Base-by-base conservation (phyloP, 306 rosid species). In the Sophora flavescens region DNA sequence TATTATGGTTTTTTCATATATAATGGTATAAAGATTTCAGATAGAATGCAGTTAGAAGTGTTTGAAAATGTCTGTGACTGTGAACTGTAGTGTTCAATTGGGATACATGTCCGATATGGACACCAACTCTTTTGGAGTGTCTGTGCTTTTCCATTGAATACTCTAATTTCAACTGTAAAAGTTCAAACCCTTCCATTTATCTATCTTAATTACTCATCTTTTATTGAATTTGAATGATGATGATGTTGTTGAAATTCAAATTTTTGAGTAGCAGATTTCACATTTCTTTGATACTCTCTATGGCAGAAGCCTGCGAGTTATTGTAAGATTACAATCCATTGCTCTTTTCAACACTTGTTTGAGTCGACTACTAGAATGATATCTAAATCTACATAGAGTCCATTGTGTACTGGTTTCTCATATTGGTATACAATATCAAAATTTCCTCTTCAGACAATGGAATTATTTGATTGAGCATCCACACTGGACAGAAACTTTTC, bases 401-500 rank as follows among this genome's bases (percentile, higher is more conserved):
- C 52, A 69, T 76, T 82, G 30, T 71, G 52, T 63, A 6, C 44
- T 41, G 42, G 13, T 41, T 57, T 48, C 51, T 70, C 18, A 53
- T 42, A 18, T 70, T 61, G 70, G 8, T 65, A 16, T 35, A 9
- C 47, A 72, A 30, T 48, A 41, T 30, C 5, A 50, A 41, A 15
- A 38, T n/a, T 65, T 7, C 39, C 67, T 71, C 32, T 61, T 79
- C 89, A 94, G 98, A 89, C 9, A 56, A 48, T 89, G 91, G 88
- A 87, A 69, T 17, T 92, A 89, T 86, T 61, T 94, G 86, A 88
- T 90, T 38, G 77, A 85, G 84, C 88, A 94, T 77, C 92, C 93
- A 51, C 78, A 87, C 69, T 92, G 98, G 96, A 89, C 64, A 12
- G 87, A 86, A 66, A 86, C 90, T 59, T 94, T 90, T 76, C 97